A percentile compares a stretch with the other conserved stretches of the same genome.
Evolutionary conservation across 139 green algal genomes (phyloP).

Genomic region (Pleodorina starrii): DNA sequence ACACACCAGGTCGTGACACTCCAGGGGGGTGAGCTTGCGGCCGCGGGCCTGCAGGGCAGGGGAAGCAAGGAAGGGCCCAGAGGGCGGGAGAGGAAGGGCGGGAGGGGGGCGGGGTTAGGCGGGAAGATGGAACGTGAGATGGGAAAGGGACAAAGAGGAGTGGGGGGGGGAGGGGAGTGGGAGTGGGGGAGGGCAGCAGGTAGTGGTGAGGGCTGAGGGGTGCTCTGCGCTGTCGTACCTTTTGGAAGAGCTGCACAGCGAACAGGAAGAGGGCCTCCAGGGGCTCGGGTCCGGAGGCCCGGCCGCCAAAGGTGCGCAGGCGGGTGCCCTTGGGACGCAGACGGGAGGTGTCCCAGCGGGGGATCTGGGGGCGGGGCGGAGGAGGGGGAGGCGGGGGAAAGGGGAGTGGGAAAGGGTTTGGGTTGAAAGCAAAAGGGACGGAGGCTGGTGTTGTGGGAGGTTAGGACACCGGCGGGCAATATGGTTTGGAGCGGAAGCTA

Average conservation of each 20-base stretch:
- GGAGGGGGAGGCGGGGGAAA: background rate
- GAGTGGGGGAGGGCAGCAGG: no score
- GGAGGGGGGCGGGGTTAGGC: no score
- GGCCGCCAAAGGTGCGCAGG: constrained; percentile 64
- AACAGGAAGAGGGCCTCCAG: constrained; percentile 66
- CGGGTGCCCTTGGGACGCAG: constrained; percentile 61
- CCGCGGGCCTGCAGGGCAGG: constrained; percentile 43
- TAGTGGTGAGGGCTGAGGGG: no score
- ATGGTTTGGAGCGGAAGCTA: no score
- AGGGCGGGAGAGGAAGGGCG: background rate
- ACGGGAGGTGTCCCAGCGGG: constrained; percentile 58
- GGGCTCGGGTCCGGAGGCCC: constrained; percentile 59
- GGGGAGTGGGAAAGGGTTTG: background rate
- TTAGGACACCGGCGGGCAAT: background rate
- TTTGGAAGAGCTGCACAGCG: constrained; percentile 55
- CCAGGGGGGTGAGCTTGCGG: constrained; percentile 57
- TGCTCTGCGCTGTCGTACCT: no score
- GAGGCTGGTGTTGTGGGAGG: background rate
- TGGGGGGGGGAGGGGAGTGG: no score
- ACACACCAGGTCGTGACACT: constrained; percentile 67
- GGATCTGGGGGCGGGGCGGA: constrained; percentile 19
- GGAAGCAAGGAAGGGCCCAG: no score
- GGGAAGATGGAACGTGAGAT: no score
- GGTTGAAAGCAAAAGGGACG: background rate
- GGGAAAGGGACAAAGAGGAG: background rate